phyloP scores from a whole-genome alignment of 805 yeast genomes.

The Monosporozyma servazzii region DNA sequence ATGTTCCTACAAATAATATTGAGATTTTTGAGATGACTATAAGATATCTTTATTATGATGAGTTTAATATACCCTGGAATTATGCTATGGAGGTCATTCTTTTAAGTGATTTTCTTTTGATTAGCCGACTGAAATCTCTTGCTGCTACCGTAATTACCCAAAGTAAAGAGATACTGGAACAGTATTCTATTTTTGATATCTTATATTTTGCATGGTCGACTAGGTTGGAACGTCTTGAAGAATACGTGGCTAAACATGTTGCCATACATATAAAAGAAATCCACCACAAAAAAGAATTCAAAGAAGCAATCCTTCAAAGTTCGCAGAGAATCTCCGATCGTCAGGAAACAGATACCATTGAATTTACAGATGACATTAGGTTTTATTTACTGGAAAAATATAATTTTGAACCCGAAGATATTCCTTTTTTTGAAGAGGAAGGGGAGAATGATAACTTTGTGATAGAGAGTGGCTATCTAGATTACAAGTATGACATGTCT shows the following conservation, averaged over 20 bases:
- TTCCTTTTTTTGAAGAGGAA: slow-evolving; percentile 17
- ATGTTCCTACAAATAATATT: slow-evolving; percentile 16
- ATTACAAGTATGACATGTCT: slow-evolving; percentile 28
- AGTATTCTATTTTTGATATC: slow-evolving; percentile 43
- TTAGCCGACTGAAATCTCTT: slow-evolving; percentile 57
- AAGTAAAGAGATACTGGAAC: slow-evolving; percentile 18
- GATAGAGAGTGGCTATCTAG: slow-evolving; percentile 15
- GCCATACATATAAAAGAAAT: slow-evolving; percentile 40
- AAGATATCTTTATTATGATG: slow-evolving; percentile 52
- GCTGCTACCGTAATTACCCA: slow-evolving; percentile 41
- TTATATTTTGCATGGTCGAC: slow-evolving; percentile 62
- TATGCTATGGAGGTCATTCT: slow-evolving; percentile 47
- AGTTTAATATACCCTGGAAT: slow-evolving; percentile 40
- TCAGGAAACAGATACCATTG: slow-evolving; percentile 73
- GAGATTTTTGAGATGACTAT: slow-evolving; percentile 44
- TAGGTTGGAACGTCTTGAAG: slow-evolving; percentile 54
- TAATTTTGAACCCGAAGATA: slow-evolving; percentile 23
- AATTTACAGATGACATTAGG: slow-evolving; percentile 67
- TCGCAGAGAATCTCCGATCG: slow-evolving; percentile 50
- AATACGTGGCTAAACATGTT: slow-evolving; percentile 47
- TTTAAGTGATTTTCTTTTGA: slow-evolving; percentile 47
- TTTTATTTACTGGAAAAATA: slow-evolving; percentile 40
- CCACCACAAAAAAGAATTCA: slow-evolving; percentile 32
- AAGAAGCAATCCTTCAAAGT: slow-evolving; percentile 34
- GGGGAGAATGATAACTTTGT: slow-evolving; percentile 11